These are phyloP conservation scores for Fusarium nematophilum DNA, from an alignment of 2,329 filamentous ascomycete species.

Conservation along the genomic window DNA sequence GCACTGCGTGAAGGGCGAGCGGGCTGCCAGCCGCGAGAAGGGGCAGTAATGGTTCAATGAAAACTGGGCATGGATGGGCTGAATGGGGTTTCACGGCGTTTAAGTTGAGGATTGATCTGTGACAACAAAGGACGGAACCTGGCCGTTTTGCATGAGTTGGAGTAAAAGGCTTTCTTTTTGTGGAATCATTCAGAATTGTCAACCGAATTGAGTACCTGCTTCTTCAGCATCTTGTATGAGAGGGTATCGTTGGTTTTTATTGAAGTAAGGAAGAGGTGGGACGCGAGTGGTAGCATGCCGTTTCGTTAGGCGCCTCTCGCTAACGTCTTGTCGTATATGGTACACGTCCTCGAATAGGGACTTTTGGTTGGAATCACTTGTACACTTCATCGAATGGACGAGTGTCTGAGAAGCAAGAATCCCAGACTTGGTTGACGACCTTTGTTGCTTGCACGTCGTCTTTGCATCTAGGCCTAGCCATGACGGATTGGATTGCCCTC, in stretches of 20 bases:
- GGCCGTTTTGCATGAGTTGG: slow-evolving; percentile 47
- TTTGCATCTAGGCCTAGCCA: slow-evolving; percentile 81
- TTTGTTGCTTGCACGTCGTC: slow-evolving; percentile 87
- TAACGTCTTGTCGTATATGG: slow-evolving; percentile 26
- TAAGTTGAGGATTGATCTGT: slow-evolving; percentile 9
- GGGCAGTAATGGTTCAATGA: slow-evolving; percentile 38
- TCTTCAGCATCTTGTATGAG: slow-evolving; percentile 19
- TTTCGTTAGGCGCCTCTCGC: slow-evolving; percentile 23
- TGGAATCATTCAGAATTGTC: slow-evolving; percentile 29
- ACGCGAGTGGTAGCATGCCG: background rate
- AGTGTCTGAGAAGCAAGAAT: slow-evolving; percentile 94
- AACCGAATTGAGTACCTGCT: slow-evolving; percentile 27
- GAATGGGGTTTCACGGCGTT: slow-evolving; percentile 37
- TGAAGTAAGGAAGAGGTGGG: slow-evolving; percentile 27
- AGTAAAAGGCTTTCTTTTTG: slow-evolving; percentile 42
- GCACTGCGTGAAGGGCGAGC: slow-evolving; percentile 80
- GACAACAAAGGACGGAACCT: slow-evolving; percentile 28
- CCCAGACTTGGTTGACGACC: slow-evolving; percentile 98
- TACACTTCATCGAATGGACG: slow-evolving; percentile 98
- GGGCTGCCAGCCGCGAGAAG: slow-evolving; percentile 63
- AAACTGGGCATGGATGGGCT: slow-evolving; percentile 24
- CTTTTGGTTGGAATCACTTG: slow-evolving; percentile 60
- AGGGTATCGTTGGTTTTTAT: slow-evolving; percentile 44
- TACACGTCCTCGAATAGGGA: slow-evolving; percentile 34
- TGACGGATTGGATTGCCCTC: slow-evolving; percentile 83